Percentiles rank a stretch among this genome's conserved stretches.
phyloP scores from a whole-genome alignment of 441 rosid genomes.

The Populus hybrid region DNA sequence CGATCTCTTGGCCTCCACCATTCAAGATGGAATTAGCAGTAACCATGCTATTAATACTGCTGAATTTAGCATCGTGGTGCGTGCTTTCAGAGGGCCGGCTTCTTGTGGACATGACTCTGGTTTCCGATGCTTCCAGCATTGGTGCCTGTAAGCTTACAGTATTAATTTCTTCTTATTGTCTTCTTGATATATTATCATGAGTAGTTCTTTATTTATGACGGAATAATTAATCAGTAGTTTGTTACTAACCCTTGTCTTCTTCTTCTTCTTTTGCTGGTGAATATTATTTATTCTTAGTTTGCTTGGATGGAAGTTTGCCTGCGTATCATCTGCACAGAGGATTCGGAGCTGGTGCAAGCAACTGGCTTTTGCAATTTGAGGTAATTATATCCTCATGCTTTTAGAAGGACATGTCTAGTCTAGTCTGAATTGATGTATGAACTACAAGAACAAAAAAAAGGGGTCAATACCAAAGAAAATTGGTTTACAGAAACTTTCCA shows the following conservation, averaged over 20 bases:
- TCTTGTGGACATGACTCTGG: slow-evolving; percentile 61
- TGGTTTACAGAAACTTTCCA: too few species aligned
- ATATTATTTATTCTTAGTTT: slow-evolving; percentile 36
- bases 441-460: neutral
- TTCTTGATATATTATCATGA: neutral
- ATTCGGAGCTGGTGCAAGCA: slow-evolving; percentile 69
- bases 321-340: slow-evolving; percentile 84
- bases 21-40: slow-evolving; percentile 20
- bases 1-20: neutral
- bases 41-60: slow-evolving; percentile 23
- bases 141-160: slow-evolving; percentile 52
- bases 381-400: slow-evolving; percentile 25
- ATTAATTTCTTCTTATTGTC: neutral
- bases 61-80: slow-evolving; percentile 20
- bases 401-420: neutral
- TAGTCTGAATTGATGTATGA: neutral
- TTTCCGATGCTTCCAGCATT: slow-evolving; percentile 45
- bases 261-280: neutral
- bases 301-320: slow-evolving; percentile 94
- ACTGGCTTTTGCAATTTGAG: slow-evolving; percentile 94
- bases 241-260: neutral
- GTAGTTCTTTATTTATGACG: neutral
- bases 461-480: too few species aligned
- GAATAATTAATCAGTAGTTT: neutral
- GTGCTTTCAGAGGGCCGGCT: slow-evolving; percentile 27